phyloP scores from a whole-genome alignment of 1,284 basidiomycete genomes.

The Schizophyllum commune region DNA sequence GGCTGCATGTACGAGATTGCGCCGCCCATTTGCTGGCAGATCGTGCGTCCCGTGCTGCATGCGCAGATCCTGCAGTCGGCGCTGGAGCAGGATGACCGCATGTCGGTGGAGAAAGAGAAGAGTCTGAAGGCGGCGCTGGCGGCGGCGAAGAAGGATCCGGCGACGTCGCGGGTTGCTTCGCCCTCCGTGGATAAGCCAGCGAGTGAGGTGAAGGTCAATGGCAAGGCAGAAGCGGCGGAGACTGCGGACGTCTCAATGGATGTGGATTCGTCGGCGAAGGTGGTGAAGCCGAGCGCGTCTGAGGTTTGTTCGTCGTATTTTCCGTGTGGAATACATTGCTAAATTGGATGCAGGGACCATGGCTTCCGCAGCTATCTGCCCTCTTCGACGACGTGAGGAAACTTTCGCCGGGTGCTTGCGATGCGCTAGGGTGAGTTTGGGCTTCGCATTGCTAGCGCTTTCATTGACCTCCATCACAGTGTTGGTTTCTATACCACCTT shows the following conservation, averaged over 20 bases:
- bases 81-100: constrained; percentile 43
- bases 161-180: constrained; percentile 52
- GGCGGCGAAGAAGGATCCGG: constrained; percentile 64
- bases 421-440: constrained; percentile 60
- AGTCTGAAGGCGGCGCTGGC: constrained; percentile 68
- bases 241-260: constrained; percentile 43
- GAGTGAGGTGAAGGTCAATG: constrained; percentile 4
- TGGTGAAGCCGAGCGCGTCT: constrained; percentile 24
- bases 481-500: constrained; percentile 89
- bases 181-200: constrained; percentile 22
- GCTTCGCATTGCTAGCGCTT: not conserved
- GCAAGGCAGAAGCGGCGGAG: constrained; percentile 28
- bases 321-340: constrained; percentile 1
- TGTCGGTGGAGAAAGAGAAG: constrained; percentile 64
- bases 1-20: constrained; percentile 71
- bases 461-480: constrained; percentile 29
- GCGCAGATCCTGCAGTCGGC: constrained; percentile 35
- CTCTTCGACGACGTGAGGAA: constrained; percentile 66
- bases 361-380: constrained; percentile 64
- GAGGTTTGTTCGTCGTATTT: not conserved
- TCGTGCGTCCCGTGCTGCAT: constrained; percentile 78
- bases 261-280: constrained; percentile 21
- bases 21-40: constrained; percentile 84
- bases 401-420: constrained; percentile 56
- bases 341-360: constrained; percentile 46